Evolutionary conservation across 352 stramenopile species (phyloP).

Genomic region (Globisporangium yorkense): DNA sequence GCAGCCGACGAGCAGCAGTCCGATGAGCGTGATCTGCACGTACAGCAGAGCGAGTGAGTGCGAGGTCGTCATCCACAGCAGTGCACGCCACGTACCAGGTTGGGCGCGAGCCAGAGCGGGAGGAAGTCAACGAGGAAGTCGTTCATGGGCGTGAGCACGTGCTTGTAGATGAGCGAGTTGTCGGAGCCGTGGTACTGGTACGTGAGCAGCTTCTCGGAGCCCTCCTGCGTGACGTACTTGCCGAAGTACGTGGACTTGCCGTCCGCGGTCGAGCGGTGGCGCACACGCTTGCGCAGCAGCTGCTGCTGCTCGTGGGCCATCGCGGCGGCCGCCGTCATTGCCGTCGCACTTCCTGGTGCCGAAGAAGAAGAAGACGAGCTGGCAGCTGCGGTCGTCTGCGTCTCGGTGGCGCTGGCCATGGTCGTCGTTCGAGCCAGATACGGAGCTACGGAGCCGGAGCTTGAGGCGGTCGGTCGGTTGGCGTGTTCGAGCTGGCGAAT

Average conservation of each 20-base stretch:
- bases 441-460: not conserved
- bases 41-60: not conserved
- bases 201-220: slow-evolving; percentile 77
- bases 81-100: slow-evolving; percentile 35
- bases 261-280: slow-evolving; percentile 57
- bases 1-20: slow-evolving; percentile 52
- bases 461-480: too few relatives aligned
- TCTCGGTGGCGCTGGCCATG: slow-evolving; percentile 10
- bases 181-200: slow-evolving; percentile 85
- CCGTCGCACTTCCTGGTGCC: too few relatives aligned
- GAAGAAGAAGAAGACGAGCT: slow-evolving; percentile 2
- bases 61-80: not conserved
- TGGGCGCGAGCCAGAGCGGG: slow-evolving; percentile 76
- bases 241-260: slow-evolving; percentile 86
- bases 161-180: slow-evolving; percentile 86
- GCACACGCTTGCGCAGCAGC: slow-evolving; percentile 60
- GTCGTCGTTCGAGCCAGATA: not conserved
- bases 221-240: slow-evolving; percentile 84
- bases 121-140: slow-evolving; percentile 71
- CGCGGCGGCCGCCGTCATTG: slow-evolving; percentile 3
- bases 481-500: too few relatives aligned
- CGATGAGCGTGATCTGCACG: slow-evolving; percentile 65
- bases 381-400: slow-evolving; percentile 1
- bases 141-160: slow-evolving; percentile 85
- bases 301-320: slow-evolving; percentile 19